These are phyloP conservation scores for Rhododendron ovatum DNA, from an alignment of 148 eudicot species.

Conservation along the genomic window DNA sequence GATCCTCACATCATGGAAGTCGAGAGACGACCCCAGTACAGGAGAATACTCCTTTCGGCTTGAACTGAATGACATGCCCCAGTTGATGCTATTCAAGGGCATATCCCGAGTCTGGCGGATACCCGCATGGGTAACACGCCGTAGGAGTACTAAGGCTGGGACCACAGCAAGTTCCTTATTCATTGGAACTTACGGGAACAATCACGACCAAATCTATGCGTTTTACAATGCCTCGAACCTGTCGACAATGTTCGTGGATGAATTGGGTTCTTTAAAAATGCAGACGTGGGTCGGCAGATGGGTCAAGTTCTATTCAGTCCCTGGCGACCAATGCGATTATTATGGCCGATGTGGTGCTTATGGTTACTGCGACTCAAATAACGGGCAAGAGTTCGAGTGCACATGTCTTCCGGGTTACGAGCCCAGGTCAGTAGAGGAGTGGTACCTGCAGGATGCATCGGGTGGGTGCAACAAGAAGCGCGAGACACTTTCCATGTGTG, in stretches of 20 bases:
- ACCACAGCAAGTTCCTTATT: background rate
- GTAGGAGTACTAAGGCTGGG: too few species aligned
- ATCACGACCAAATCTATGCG: background rate
- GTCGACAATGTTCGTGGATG: background rate
- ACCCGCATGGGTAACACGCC: background rate
- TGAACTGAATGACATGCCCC: background rate
- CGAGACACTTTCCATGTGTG: conserved; percentile 26
- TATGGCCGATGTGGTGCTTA: too few species aligned
- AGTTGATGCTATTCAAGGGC: background rate
- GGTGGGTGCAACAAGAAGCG: conserved; percentile 36
- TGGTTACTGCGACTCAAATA: too few species aligned
- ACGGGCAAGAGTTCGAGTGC: too few species aligned
- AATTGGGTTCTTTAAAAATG: background rate
- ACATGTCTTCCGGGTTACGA: too few species aligned
- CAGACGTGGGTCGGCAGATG: background rate
- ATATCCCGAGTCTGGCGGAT: background rate
- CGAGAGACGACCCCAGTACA: too few species aligned
- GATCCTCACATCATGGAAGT: too few species aligned
- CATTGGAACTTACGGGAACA: background rate
- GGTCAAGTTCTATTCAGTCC: background rate
- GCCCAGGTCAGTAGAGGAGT: too few species aligned
- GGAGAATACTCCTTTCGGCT: background rate
- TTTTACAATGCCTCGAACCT: background rate
- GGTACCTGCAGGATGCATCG: conserved; percentile 28
- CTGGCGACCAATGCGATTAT: too few species aligned